Conservation (phyloP, 2,329 filamentous ascomycete genomes). For the Penicillium janthinellum region DNA sequence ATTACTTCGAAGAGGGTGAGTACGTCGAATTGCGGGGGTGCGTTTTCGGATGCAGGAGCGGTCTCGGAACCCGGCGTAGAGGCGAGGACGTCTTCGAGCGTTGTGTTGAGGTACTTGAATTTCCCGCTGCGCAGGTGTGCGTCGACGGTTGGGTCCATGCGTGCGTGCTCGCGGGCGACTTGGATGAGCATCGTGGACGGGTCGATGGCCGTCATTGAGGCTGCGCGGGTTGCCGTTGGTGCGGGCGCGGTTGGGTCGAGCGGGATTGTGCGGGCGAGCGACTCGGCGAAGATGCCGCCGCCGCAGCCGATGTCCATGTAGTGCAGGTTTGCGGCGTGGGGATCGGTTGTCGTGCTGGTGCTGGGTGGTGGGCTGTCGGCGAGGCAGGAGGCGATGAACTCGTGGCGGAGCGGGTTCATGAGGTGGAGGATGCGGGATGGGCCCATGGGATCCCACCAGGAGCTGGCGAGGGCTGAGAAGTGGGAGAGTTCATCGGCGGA, state of each 20-base stretch:
- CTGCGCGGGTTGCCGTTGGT: constrained; percentile 40
- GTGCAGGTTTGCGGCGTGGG: constrained; percentile 38
- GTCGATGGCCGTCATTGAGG: constrained; percentile 49
- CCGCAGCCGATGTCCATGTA: constrained; percentile 95
- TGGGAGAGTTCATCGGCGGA: constrained; percentile 88
- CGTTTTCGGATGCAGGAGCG: constrained; percentile 4
- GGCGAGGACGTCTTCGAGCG: constrained; percentile 64
- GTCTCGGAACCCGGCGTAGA: neutral
- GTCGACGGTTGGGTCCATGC: constrained; percentile 68
- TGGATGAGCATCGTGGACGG: constrained; percentile 47
- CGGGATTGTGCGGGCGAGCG: constrained; percentile 47
- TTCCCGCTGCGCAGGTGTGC: constrained; percentile 53
- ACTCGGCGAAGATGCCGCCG: constrained; percentile 92
- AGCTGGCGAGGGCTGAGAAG: constrained; percentile 88
- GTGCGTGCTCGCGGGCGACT: constrained; percentile 75
- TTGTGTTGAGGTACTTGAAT: constrained; percentile 72
- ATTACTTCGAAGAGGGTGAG: constrained; percentile 92
- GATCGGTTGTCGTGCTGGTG: constrained; percentile 16
- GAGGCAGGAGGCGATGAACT: constrained; percentile 80
- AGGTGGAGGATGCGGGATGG: constrained; percentile 89
- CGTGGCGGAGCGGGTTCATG: constrained; percentile 96
- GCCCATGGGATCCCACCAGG: constrained; percentile 97
- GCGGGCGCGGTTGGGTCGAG: constrained; percentile 15
- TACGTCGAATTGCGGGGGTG: constrained; percentile 64
- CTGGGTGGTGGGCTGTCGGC: constrained; percentile 52